Percentiles rank a stretch among this genome's conserved stretches.
phyloP scores from a whole-genome alignment of 2,329 filamentous ascomycete genomes.

The Davidsoniella virescens region DNA sequence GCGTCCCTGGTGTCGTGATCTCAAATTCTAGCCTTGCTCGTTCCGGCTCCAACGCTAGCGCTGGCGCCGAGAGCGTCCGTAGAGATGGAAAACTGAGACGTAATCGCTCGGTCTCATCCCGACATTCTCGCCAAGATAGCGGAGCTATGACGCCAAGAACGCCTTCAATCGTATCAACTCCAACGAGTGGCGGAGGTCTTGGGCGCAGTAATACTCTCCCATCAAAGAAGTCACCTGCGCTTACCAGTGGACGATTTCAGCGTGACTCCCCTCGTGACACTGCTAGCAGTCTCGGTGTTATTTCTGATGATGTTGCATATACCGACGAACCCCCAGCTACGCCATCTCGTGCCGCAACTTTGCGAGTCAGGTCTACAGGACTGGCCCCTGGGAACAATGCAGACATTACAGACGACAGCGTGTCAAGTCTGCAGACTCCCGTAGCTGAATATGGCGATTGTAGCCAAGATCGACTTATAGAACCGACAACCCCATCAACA shows the following conservation, averaged over 20 bases:
- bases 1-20: conserved; percentile 22
- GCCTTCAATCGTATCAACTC: conserved; percentile 27
- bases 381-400: conserved; percentile 16
- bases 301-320: conserved; percentile 8
- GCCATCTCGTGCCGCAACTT: conserved; percentile 1
- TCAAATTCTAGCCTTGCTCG: conserved; percentile 33
- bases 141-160: conserved; percentile 10
- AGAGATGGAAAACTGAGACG: conserved; percentile 65
- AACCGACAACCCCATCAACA: conserved; percentile 27
- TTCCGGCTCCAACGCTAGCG: conserved; percentile 77
- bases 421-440: conserved; percentile 18
- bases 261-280: conserved; percentile 17
- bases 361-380: conserved; percentile 1
- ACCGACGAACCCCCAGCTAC: not conserved
- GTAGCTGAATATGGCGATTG: conserved; percentile 21
- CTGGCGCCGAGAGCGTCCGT: conserved; percentile 70
- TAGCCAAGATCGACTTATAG: conserved; percentile 34
- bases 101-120: conserved; percentile 87
- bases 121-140: conserved; percentile 19
- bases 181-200: conserved; percentile 34
- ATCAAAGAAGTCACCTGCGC: conserved; percentile 67
- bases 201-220: conserved; percentile 77
- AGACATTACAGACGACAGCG: conserved; percentile 16
- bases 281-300: conserved; percentile 6
- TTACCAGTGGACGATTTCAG: conserved; percentile 51